Evolutionary conservation across 2,329 filamentous ascomycete species (phyloP).

Genomic region (Trichoderma lentiforme): DNA sequence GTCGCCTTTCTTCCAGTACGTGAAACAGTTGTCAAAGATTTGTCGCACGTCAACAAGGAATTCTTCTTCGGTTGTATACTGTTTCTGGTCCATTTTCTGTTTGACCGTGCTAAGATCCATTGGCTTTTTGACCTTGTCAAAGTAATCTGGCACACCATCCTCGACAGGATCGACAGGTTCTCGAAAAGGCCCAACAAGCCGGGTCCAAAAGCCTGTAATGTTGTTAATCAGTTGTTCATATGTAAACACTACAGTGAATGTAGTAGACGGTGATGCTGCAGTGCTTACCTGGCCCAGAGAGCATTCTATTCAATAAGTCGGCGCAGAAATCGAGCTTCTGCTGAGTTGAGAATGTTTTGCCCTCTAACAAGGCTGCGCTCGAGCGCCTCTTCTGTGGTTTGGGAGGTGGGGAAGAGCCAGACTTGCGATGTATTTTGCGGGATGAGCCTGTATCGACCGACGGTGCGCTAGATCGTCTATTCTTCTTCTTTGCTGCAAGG

Average conservation of each 20-base stretch:
- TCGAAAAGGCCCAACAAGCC: conserved; percentile 60
- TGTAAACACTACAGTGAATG: not conserved
- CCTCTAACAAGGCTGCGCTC: conserved; percentile 32
- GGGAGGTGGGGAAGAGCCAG: conserved; percentile 29
- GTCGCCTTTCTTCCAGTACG: conserved; percentile 57
- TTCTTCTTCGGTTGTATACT: conserved; percentile 51
- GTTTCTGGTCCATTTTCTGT: conserved; percentile 52
- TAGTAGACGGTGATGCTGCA: not conserved
- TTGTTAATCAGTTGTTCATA: not conserved
- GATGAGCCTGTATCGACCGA: not conserved
- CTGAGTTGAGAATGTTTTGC: conserved; percentile 33
- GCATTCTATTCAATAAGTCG: conserved; percentile 57
- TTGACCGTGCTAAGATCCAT: conserved; percentile 63
- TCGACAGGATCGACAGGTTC: conserved; percentile 55
- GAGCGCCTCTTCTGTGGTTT: conserved; percentile 38
- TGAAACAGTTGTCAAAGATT: conserved; percentile 62
- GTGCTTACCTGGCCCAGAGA: conserved; percentile 55
- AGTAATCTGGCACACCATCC: conserved; percentile 60
- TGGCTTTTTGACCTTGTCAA: conserved; percentile 56
- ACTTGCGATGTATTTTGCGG: conserved; percentile 24
- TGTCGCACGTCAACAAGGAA: conserved; percentile 57
- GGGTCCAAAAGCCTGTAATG: conserved; percentile 58
- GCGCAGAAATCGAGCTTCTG: conserved; percentile 57
- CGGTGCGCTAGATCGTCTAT: conserved; percentile 36
- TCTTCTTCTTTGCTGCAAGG: conserved; percentile 40